phyloP scores from a whole-genome alignment of 257 asterid genomes.

The Forsythia suspensa region DNA sequence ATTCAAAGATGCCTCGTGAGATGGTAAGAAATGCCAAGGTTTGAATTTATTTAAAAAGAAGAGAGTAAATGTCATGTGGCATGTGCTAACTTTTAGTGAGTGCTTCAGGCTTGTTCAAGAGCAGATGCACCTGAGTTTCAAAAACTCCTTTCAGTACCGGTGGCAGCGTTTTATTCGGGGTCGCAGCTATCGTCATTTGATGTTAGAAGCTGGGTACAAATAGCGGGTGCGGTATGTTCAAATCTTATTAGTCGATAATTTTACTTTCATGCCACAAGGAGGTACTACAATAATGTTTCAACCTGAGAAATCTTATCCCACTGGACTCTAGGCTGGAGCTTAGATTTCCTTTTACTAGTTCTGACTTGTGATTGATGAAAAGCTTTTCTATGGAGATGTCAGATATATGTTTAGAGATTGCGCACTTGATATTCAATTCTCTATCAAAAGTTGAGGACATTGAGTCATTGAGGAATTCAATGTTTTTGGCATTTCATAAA shows the following conservation, averaged over 20 bases:
- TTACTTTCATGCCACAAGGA: not conserved
- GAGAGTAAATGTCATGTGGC: constrained; percentile 8
- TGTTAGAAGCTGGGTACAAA: constrained; percentile 62
- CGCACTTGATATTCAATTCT: not conserved
- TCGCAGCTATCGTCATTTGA: constrained; percentile 88
- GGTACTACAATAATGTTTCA: constrained; percentile 1
- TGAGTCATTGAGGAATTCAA: not conserved
- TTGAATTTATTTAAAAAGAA: constrained; percentile 24
- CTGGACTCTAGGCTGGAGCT: not conserved
- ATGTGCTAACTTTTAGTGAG: constrained; percentile 28
- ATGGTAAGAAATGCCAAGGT: constrained; percentile 61
- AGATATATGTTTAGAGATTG: not conserved
- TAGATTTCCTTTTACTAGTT: not conserved
- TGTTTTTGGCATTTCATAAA: not conserved
- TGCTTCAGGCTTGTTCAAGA: constrained; percentile 89
- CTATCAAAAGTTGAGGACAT: not conserved
- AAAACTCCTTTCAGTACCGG: constrained; percentile 41
- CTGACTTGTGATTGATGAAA: not conserved
- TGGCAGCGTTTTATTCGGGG: constrained; percentile 88
- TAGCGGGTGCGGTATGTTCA: constrained; percentile 33
- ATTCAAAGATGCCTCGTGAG: constrained; percentile 91
- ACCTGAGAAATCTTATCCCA: constrained; percentile 6
- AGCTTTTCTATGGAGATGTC: not conserved
- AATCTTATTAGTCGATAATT: constrained; percentile 3
- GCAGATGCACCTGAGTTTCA: constrained; percentile 49